Conservation (phyloP, 139 green algal species). For the Eudorina sp. region DNA sequence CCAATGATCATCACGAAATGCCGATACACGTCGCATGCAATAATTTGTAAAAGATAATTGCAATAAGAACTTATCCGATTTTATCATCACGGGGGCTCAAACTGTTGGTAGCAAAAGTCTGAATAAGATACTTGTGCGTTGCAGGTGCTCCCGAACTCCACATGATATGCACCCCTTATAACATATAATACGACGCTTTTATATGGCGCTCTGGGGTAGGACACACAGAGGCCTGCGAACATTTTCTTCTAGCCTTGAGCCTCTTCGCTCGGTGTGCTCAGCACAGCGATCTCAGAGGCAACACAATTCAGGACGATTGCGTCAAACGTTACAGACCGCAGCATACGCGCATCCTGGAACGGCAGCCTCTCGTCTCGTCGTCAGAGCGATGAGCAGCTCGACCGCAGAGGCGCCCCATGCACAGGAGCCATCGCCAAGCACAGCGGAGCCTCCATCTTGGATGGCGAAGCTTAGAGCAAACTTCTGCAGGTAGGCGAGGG, state of each 20-base stretch:
- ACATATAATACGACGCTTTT: neutral
- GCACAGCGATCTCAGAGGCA: neutral
- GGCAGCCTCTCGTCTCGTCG: neutral
- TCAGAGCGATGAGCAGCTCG: slow-evolving; percentile 13
- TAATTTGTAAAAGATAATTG: no score
- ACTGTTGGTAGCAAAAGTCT: no score
- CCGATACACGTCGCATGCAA: no score
- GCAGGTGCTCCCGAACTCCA: neutral
- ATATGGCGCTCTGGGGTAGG: neutral
- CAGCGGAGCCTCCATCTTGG: neutral
- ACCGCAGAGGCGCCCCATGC: neutral
- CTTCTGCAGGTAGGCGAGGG: slow-evolving; percentile 34
- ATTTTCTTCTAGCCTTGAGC: neutral
- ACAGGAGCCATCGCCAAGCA: neutral
- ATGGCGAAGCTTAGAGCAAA: slow-evolving; percentile 29
- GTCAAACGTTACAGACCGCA: no score
- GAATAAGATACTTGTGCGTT: neutral
- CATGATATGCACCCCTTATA: neutral
- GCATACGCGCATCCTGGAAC: neutral
- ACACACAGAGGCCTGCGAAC: neutral
- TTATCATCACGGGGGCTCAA: no score
- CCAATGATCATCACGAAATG: no score
- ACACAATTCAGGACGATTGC: neutral
- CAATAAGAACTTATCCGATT: no score
- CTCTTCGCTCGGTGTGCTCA: neutral